Evolutionary conservation across 78 protist genomes (phyloP).

Genomic region (Dictyostelium capitatum): DNA sequence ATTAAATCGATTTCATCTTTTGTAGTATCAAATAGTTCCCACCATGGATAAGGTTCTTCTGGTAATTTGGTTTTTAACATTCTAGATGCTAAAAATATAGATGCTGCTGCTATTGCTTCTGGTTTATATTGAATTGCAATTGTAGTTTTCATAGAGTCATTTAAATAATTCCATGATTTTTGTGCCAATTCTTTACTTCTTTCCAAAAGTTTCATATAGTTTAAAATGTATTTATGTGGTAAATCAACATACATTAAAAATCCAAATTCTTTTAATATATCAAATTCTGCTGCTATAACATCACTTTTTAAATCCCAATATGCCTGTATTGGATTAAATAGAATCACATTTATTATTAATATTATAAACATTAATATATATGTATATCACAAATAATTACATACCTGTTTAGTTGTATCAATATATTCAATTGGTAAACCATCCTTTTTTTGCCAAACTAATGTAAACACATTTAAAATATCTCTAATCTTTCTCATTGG

Average conservation of each 20-base stretch:
- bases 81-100: conserved; percentile 74
- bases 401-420: conserved; percentile 50
- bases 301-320: conserved; percentile 70
- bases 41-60: conserved; percentile 85
- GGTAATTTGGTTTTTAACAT: conserved; percentile 32
- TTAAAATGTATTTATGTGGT: conserved; percentile 86
- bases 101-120: conserved; percentile 78
- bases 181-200: conserved; percentile 85
- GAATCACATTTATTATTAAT: background rate
- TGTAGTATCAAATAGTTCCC: conserved; percentile 86
- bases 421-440: conserved; percentile 23
- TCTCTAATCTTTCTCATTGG: conserved; percentile 48
- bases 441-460: conserved; percentile 35
- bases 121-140: conserved; percentile 86
- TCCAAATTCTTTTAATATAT: conserved; percentile 69
- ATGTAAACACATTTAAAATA: conserved; percentile 29
- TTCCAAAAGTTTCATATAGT: conserved; percentile 51
- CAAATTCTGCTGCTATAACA: conserved; percentile 79
- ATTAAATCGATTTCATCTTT: conserved; percentile 44
- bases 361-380: background rate
- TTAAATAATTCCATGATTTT: conserved; percentile 92
- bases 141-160: conserved; percentile 90
- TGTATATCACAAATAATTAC: background rate
- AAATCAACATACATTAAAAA: conserved; percentile 79
- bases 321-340: background rate